Conservation (phyloP, 2,329 filamentous ascomycete genomes). For the Claviceps sp. region DNA sequence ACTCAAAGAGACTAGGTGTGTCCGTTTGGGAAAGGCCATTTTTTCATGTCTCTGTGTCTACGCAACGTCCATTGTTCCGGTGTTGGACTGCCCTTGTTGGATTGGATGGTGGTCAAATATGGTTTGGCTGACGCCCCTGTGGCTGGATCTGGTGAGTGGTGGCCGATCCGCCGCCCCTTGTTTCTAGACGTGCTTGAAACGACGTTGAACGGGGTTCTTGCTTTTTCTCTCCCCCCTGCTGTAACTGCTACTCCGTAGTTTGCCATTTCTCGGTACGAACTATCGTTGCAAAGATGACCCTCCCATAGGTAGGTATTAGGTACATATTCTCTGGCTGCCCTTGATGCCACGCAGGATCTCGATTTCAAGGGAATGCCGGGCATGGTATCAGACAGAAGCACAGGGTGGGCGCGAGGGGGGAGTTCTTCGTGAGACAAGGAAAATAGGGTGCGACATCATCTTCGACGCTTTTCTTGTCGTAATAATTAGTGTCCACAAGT, state of each 20-base stretch:
- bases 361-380: too few species aligned
- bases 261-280: too few species aligned
- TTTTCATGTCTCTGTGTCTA: neutral
- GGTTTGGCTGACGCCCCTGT: neutral
- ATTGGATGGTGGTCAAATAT: neutral
- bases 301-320: too few species aligned
- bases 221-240: neutral
- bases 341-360: too few species aligned
- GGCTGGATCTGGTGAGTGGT: neutral
- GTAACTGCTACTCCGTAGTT: too few species aligned
- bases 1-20: neutral
- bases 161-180: neutral
- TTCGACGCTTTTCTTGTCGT: neutral
- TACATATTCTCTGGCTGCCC: too few species aligned
- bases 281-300: too few species aligned
- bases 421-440: neutral
- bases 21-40: neutral
- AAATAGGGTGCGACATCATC: constrained; percentile 1
- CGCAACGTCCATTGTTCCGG: neutral
- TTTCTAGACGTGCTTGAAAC: neutral
- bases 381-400: too few species aligned
- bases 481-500: neutral
- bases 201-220: neutral
- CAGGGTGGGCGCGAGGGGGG: too few species aligned
- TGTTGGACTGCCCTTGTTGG: constrained; percentile 3